These are phyloP conservation scores for Rheum nobile DNA, from an alignment of 148 eudicot genomes.

Conservation along the genomic window DNA sequence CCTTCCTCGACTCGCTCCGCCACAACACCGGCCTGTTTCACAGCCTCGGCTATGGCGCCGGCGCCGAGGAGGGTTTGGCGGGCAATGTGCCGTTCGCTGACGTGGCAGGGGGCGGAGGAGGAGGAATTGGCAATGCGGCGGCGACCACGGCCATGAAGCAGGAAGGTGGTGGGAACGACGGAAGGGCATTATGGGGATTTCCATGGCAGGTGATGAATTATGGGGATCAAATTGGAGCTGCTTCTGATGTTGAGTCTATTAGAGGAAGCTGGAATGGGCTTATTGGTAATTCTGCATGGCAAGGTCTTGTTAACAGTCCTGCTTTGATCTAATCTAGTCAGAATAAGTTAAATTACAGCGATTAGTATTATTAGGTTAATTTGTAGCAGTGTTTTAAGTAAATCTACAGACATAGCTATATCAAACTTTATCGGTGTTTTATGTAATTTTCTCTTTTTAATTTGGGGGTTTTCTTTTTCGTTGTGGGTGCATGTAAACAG, in stretches of 20 bases:
- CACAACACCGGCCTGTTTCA: not conserved
- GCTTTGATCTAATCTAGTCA: not conserved
- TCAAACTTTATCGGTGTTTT: not conserved
- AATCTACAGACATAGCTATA: not conserved
- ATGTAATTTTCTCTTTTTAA: not conserved
- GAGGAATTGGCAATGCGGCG: too few species aligned
- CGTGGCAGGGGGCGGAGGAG: too few species aligned
- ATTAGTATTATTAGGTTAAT: not conserved
- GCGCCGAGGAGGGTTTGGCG: too few species aligned
- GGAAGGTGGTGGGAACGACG: not conserved
- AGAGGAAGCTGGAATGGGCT: conserved; percentile 6
- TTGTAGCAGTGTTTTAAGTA: not conserved
- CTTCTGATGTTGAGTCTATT: not conserved
- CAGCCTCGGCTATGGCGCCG: not conserved
- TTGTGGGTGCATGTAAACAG: not conserved
- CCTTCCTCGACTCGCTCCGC: not conserved
- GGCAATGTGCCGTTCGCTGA: not conserved
- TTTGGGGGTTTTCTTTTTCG: not conserved
- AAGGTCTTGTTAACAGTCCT: not conserved
- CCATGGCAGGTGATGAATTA: conserved; percentile 2
- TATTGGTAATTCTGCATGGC: conserved; percentile 1
- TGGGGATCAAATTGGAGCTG: not conserved
- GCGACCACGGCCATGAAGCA: not conserved
- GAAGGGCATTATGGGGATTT: conserved; percentile 1
- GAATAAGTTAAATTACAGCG: not conserved